These are phyloP conservation scores for Ceratocystis papillata DNA, from an alignment of 2,329 filamentous ascomycete species.

Conservation along the genomic window DNA sequence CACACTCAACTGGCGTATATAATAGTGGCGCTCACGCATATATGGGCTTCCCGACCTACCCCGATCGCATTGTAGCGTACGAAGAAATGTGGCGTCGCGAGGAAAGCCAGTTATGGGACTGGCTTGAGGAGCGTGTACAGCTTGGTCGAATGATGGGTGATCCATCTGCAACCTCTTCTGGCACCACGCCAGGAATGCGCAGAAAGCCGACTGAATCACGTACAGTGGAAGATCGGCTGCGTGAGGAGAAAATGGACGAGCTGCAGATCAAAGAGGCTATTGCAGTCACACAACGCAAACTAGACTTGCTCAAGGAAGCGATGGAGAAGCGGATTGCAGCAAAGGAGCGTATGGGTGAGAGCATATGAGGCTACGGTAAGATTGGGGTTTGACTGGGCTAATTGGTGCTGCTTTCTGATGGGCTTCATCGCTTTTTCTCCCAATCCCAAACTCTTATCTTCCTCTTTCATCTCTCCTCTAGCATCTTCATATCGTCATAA, in stretches of 20 bases:
- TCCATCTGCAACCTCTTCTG: conserved; percentile 30
- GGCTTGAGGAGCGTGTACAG: conserved; percentile 78
- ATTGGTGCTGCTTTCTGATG: no score
- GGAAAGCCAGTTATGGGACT: conserved; percentile 83
- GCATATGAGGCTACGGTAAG: background rate
- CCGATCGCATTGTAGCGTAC: conserved; percentile 69
- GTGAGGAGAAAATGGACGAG: conserved; percentile 54
- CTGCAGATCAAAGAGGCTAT: conserved; percentile 71
- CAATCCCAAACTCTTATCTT: no score
- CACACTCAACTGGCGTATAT: conserved; percentile 29
- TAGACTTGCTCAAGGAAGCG: conserved; percentile 64
- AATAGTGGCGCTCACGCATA: conserved; percentile 27
- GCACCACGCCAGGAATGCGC: conserved; percentile 15
- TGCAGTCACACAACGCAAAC: conserved; percentile 71
- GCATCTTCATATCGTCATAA: background rate
- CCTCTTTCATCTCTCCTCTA: no score
- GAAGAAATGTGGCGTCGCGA: conserved; percentile 87
- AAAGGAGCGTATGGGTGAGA: background rate
- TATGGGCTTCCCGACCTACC: conserved; percentile 36
- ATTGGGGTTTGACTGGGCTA: background rate
- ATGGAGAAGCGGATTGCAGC: conserved; percentile 46
- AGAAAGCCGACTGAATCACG: conserved; percentile 45
- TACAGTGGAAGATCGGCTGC: conserved; percentile 49
- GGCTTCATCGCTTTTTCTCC: no score
- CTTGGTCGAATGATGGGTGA: conserved; percentile 47